Evolutionary conservation across 2,329 filamentous ascomycete species (phyloP).

Genomic region (Elsinoe necatrix): DNA sequence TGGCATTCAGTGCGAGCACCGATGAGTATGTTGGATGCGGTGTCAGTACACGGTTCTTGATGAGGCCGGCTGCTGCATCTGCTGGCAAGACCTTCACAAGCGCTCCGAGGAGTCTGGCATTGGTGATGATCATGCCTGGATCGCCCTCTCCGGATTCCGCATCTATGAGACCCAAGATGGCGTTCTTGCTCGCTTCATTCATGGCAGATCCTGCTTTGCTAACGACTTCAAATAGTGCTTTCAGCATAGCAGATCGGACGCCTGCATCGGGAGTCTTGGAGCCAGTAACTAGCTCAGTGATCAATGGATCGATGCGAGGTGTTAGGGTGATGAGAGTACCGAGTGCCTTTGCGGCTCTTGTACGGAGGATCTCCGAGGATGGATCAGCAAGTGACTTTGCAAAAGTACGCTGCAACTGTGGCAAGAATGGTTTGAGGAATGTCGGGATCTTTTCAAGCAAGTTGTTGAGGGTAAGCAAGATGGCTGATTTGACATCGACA

Average conservation of each 20-base stretch:
- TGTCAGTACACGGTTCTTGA: constrained; percentile 69
- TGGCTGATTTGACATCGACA: constrained; percentile 90
- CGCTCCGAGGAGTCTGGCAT: constrained; percentile 80
- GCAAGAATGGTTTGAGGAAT: constrained; percentile 92
- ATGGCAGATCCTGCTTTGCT: constrained; percentile 92
- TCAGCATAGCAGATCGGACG: constrained; percentile 92
- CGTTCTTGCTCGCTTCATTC: constrained; percentile 77
- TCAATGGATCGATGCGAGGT: constrained; percentile 87
- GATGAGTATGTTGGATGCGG: constrained; percentile 68
- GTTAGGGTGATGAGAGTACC: constrained; percentile 94
- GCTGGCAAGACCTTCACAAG: constrained; percentile 76
- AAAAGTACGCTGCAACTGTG: constrained; percentile 92
- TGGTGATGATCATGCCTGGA: constrained; percentile 72
- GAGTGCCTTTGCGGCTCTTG: constrained; percentile 82
- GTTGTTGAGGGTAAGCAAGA: constrained; percentile 88
- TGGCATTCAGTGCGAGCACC: constrained; percentile 77
- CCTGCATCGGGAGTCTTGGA: constrained; percentile 82
- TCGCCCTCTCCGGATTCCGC: constrained; percentile 65
- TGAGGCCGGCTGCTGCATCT: constrained; percentile 54
- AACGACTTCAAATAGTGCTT: constrained; percentile 90
- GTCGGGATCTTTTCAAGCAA: constrained; percentile 92
- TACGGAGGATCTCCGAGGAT: constrained; percentile 78
- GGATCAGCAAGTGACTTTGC: constrained; percentile 91
- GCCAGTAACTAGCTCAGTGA: constrained; percentile 86
- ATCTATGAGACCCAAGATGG: constrained; percentile 85